Base-by-base conservation (phyloP, 2,329 filamentous ascomycete genomes). In the Epichloe uncinata region DNA sequence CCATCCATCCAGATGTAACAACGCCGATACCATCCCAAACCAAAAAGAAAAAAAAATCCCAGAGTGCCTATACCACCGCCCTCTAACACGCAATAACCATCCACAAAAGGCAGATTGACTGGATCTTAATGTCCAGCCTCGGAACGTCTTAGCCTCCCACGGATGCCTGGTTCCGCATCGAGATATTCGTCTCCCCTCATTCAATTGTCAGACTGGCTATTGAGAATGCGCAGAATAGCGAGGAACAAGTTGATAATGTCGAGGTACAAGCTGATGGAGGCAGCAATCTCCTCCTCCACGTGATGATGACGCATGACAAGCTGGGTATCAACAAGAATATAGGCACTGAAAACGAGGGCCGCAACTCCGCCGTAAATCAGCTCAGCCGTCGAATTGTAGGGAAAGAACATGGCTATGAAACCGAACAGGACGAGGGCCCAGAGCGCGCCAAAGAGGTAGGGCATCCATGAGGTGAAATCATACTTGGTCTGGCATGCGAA, bases 401-500 rank as follows among this genome's bases (percentile, higher is more conserved):
- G 90, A 71, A 98, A 84, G 75, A 97, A 97, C 57, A 81, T 78
- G 56, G 84, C 76, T 78, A 97, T 89, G 73, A 98, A 93, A 47
- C 93, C 87, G 63, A 97, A 96, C 40, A 98, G 73, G 55, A 98
- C 77, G 52, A 96, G 70, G 6, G 86, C 84, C 93, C 93, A 97
- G 16, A 98, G 77, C 0, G 77, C 83, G 52, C 90, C 90, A 61
- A 94, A 94, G 3, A 97, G 79, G 65, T 96, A 97, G 16, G 93
- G 91, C 74, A 91, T 87, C 91, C 93, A 98, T 56, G 81, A 84
- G 1, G 91, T 97, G 66, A 98, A 98, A 73, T 98, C 93, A 65
- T 98, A 98, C 67, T 94, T 95, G 56, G 86, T 87, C 73, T 98
- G 93, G 78, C 90, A 95, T 46, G 93, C 93, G 66, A 98, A 97